Evolutionary conservation across 257 asterid genomes (phyloP).

Genomic region (Ophiorrhiza pumila): DNA sequence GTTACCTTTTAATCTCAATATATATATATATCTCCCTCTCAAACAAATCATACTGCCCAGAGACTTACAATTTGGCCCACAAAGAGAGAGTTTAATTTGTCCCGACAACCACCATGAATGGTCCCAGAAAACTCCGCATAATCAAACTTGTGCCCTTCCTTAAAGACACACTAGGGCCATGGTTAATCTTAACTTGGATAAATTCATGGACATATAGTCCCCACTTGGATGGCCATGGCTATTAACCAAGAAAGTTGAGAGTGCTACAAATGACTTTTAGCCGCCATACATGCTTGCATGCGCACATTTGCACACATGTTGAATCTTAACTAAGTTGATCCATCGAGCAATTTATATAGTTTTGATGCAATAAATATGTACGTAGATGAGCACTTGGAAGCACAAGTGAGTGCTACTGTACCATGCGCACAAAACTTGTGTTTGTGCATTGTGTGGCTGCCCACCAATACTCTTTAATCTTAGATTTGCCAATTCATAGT

Average conservation of each 20-base stretch:
- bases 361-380: neutral
- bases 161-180: conserved; percentile 44
- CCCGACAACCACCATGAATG: conserved; percentile 26
- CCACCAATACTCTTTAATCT: conserved; percentile 41
- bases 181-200: conserved; percentile 28
- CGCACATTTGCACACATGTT: conserved; percentile 29
- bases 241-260: conserved; percentile 20
- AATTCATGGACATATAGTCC: conserved; percentile 49
- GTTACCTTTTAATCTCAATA: conserved; percentile 26
- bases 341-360: no score
- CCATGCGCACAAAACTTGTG: conserved; percentile 59
- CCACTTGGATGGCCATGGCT: no score
- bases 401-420: conserved; percentile 60
- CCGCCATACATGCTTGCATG: conserved; percentile 84
- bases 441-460: conserved; percentile 35
- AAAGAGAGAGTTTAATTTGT: conserved; percentile 13
- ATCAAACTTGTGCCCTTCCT: conserved; percentile 43
- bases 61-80: conserved; percentile 26
- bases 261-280: conserved; percentile 50
- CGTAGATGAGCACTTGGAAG: conserved; percentile 12
- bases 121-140: conserved; percentile 42
- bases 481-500: conserved; percentile 15
- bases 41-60: conserved; percentile 28
- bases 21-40: no score
- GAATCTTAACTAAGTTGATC: neutral